These are phyloP conservation scores for Lachancea lanzarotensis DNA, from an alignment of 805 yeast genomes.

Conservation along the genomic window DNA sequence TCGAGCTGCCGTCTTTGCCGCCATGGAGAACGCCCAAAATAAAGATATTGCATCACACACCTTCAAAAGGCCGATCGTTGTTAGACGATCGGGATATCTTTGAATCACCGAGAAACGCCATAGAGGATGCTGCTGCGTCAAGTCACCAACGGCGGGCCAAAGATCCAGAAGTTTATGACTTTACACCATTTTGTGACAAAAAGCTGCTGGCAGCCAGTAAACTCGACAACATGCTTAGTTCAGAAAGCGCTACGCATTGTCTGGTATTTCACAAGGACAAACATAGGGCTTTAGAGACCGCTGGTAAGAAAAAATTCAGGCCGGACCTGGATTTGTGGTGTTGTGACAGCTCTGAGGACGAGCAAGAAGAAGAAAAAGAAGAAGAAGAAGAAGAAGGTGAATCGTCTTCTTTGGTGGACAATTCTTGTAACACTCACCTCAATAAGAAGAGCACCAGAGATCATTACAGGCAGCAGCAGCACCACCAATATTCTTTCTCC, in stretches of 20 bases:
- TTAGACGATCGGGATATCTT: conserved; percentile 3
- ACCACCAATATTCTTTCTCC: neutral
- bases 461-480: too few relatives aligned
- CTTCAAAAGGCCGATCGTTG: conserved; percentile 15
- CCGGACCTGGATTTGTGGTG: conserved; percentile 26
- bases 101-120: conserved; percentile 1
- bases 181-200: conserved; percentile 20
- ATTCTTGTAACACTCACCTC: too few relatives aligned
- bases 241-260: conserved; percentile 30
- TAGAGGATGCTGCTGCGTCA: neutral
- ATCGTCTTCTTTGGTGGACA: too few relatives aligned
- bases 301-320: conserved; percentile 11
- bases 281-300: conserved; percentile 2
- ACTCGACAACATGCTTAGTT: conserved; percentile 12
- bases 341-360: conserved; percentile 14
- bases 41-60: conserved; percentile 16
- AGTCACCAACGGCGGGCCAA: neutral
- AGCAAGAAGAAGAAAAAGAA: too few relatives aligned
- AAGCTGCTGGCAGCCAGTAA: conserved; percentile 21
- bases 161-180: conserved; percentile 15
- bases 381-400: too few relatives aligned
- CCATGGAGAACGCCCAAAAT: conserved; percentile 25
- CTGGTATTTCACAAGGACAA: conserved; percentile 22
- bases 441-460: too few relatives aligned
- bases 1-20: conserved; percentile 25